Evolutionary conservation across 441 rosid species (phyloP).

Genomic region (Flueggea neowawraea): DNA sequence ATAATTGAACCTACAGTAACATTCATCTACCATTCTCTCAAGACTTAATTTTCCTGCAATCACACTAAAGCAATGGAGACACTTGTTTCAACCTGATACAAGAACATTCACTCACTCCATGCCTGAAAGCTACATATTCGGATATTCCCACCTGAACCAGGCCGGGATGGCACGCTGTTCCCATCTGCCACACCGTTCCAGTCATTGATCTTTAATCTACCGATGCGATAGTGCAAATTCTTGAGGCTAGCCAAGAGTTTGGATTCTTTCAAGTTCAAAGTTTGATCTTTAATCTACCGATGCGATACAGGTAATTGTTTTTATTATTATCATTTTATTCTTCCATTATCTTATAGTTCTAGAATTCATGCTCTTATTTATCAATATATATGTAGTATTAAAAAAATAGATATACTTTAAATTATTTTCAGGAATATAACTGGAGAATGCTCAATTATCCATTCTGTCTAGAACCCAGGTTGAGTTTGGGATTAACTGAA

Average conservation of each 20-base stretch:
- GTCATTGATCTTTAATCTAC: constrained; percentile 20
- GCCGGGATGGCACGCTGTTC: constrained; percentile 20
- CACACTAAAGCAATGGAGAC: constrained; percentile 17
- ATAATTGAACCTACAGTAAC: no score
- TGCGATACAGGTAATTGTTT: constrained; percentile 20
- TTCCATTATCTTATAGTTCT: no score
- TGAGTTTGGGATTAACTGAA: no score
- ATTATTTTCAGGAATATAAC: no score
- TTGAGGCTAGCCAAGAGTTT: constrained; percentile 30
- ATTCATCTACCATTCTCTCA: no score
- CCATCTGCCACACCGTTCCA: constrained; percentile 13
- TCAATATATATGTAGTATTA: no score
- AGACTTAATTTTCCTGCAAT: no score
- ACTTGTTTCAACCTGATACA: constrained; percentile 26
- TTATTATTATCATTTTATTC: no score
- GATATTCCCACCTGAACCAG: constrained; percentile 32
- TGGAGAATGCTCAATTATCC: no score
- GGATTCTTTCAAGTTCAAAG: constrained; percentile 32
- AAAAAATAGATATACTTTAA: no score
- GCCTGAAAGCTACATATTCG: constrained; percentile 29
- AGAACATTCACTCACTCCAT: constrained; percentile 15
- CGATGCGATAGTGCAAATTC: constrained; percentile 13
- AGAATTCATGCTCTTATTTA: no score
- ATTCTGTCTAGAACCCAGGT: no score
- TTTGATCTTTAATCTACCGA: constrained; percentile 18